Evolutionary conservation across 768 basidiomycete species (phyloP), one percentile per base, ranked within the genome.

Genomic region (Tricholoma furcatifolium): DNA sequence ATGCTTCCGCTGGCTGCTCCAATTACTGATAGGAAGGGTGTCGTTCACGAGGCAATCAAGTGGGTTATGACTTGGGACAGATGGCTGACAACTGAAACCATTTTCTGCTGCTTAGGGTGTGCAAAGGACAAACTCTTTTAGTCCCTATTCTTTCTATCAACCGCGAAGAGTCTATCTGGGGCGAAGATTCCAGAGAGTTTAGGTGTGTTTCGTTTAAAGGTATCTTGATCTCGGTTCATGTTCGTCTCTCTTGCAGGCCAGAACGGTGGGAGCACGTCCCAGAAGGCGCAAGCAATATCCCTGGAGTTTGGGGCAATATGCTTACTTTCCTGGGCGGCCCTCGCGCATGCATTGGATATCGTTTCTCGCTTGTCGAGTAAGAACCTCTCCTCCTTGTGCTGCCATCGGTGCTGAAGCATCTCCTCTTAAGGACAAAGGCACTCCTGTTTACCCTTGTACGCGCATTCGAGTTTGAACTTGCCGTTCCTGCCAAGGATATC

Each of bases 281-380:
- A 0, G 74, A 77, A 20, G 70, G 69, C 1, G 75, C 71, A 1
- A 60, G 62, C 2, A 56, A 63, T 0, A 67, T 88, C 18, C 87
- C 87, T 8, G 82, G 85, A 2, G 72, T 87, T 0, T 85, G 80
- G 78, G 74, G 79, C 3, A 77, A 85, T 59, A 60, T 82, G 56
- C 62, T 87, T 35, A 76, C 81, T 0, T 89, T 89, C 74, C 59
- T 84, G 1, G 83, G 82, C 24, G 87, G 87, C 6, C 81, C 83
- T 8, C 75, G 77, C n/a, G 76, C 83, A 0, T 89, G 86, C 55
- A 86, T 88, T 32, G 85, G 85, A 0, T 87, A 80, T 62, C 77
- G 81, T 3, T 87, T 87, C 61, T 73, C 87, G 11, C 65, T 87
- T 18, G 66, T 76, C 31, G 80, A 80, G 80, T 80, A 41, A 54